A percentile compares a stretch with the other conserved stretches of the same genome.
phyloP scores from a whole-genome alignment of 768 basidiomycete species.

The Boletus vermiculosoides region DNA sequence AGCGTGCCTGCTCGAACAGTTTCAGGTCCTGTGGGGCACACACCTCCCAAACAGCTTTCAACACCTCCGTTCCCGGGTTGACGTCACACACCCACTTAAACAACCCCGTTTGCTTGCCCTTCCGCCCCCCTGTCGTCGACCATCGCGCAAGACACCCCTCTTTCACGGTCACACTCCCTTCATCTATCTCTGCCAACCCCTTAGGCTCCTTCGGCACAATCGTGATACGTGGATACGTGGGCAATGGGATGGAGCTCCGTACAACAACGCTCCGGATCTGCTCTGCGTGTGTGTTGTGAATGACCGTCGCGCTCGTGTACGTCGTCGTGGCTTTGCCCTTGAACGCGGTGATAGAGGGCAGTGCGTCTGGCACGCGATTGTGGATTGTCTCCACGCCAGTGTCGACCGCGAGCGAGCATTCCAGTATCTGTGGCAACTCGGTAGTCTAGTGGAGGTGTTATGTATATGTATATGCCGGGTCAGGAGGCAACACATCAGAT shows the following conservation, averaged over 20 bases:
- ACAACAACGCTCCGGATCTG: constrained; percentile 18
- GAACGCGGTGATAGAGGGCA: constrained; percentile 7
- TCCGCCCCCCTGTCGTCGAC: constrained; percentile 17
- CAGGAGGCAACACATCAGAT: background rate
- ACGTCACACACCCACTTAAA: constrained; percentile 33
- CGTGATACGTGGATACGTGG: constrained; percentile 28
- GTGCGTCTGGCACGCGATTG: constrained; percentile 9
- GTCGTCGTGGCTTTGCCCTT: constrained; percentile 12
- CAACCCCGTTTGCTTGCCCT: constrained; percentile 22
- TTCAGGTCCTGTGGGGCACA: constrained; percentile 23
- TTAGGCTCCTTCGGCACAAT: constrained; percentile 28
- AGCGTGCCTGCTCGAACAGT: constrained; percentile 9
- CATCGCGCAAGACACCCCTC: constrained; percentile 19
- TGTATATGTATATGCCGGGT: too few species aligned
- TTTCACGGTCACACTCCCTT: constrained; percentile 9
- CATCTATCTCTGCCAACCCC: constrained; percentile 21
- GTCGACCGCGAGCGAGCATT: constrained; percentile 23
- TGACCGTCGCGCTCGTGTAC: constrained; percentile 16
- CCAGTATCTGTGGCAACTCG: constrained; percentile 16
- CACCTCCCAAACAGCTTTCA: constrained; percentile 33
- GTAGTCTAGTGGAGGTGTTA: constrained; percentile 4
- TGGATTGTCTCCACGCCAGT: constrained; percentile 14
- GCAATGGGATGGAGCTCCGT: constrained; percentile 29
- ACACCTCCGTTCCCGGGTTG: constrained; percentile 21
- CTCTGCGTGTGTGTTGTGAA: constrained; percentile 17